Conservation (phyloP, 2,329 filamentous ascomycete genomes). For the Fusarium buharicum region DNA sequence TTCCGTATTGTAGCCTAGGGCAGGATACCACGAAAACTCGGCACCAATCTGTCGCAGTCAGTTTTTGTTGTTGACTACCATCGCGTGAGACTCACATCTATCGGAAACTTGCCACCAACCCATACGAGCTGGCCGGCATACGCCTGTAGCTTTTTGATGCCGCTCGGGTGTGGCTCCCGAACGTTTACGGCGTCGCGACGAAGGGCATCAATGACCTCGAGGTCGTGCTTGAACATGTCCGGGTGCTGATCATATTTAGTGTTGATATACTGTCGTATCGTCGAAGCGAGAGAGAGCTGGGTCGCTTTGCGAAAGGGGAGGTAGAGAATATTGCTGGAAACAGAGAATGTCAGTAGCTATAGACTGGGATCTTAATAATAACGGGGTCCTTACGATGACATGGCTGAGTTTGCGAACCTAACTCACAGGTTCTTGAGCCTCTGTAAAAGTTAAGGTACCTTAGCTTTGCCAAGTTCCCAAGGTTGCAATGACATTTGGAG, state of each 20-base stretch:
- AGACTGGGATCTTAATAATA: no score
- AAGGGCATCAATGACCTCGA: constrained; percentile 82
- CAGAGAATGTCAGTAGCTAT: constrained; percentile 25
- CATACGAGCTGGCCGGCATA: constrained; percentile 95
- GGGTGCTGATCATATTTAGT: constrained; percentile 99
- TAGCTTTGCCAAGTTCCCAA: constrained; percentile 9
- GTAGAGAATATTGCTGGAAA: constrained; percentile 71
- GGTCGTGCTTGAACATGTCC: constrained; percentile 92
- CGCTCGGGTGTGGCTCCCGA: constrained; percentile 86
- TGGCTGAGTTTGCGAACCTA: constrained; percentile 28
- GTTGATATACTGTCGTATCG: constrained; percentile 95
- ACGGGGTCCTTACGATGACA: constrained; percentile 44
- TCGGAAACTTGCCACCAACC: constrained; percentile 94
- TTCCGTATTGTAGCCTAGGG: constrained; percentile 88
- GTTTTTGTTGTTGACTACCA: constrained; percentile 4
- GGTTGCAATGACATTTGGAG: constrained; percentile 44
- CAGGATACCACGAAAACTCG: constrained; percentile 96
- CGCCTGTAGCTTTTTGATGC: constrained; percentile 85
- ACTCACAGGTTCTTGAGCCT: constrained; percentile 12
- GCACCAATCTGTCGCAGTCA: constrained; percentile 75
- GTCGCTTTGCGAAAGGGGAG: constrained; percentile 90
- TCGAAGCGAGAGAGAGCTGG: constrained; percentile 78
- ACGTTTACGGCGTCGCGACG: constrained; percentile 89
- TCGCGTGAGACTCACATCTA: constrained; percentile 71
- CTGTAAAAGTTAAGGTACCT: constrained; percentile 2